Evolutionary conservation across 2,329 filamentous ascomycete genomes (phyloP).

Genomic region (Colletotrichum eremochloae): DNA sequence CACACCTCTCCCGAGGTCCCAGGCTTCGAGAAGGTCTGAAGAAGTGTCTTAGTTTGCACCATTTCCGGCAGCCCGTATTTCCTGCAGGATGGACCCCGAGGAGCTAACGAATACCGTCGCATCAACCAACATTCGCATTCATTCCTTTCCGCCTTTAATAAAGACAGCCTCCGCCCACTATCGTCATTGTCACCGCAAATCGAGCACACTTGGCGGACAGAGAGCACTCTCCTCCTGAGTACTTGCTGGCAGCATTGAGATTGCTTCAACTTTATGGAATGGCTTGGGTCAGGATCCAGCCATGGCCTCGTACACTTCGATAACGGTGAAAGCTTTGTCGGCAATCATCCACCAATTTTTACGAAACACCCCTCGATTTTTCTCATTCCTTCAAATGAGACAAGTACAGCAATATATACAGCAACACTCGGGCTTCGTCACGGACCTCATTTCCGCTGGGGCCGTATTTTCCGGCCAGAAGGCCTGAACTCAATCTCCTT

Average conservation of each 20-base stretch:
- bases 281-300: background rate
- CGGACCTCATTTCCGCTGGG: slow-evolving; percentile 12
- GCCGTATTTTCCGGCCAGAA: background rate
- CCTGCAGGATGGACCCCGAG: background rate
- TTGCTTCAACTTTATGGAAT: background rate
- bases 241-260: background rate
- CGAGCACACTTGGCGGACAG: background rate
- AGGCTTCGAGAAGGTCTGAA: slow-evolving; percentile 40
- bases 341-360: background rate
- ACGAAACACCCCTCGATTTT: background rate
- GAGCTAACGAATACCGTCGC: background rate
- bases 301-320: background rate
- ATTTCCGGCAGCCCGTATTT: slow-evolving; percentile 6
- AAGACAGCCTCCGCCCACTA: background rate
- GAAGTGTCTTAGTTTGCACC: slow-evolving; percentile 28
- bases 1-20: slow-evolving; percentile 25
- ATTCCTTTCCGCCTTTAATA: background rate
- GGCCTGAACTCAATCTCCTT: background rate
- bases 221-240: too few relatives aligned
- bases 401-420: background rate
- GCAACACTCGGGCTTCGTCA: background rate
- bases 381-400: background rate
- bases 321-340: background rate
- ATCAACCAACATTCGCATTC: background rate
- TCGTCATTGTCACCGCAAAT: background rate